Evolutionary conservation across 2,329 filamentous ascomycete species (phyloP), one percentile per base, ranked within the genome.

Genomic region (Cladophialophora chaetospira): DNA sequence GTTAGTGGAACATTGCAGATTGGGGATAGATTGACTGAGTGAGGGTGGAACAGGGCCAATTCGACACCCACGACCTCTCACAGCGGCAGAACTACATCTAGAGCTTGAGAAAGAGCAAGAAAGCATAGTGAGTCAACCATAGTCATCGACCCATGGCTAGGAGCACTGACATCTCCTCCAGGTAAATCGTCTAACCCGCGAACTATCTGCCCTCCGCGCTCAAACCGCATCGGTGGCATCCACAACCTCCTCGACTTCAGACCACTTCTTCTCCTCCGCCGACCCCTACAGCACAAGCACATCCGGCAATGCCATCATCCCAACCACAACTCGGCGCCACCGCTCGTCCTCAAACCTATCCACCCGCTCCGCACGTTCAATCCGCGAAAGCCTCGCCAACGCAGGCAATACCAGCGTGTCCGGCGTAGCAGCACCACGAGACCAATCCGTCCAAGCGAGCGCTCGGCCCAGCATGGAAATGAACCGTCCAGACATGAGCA

Each of bases 71-170:
- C 83, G 90, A 31, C 92, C 92, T 3, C 76, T 97, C 71, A 97
- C 93, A 0, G 87, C 91, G 1, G 88, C 91, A 3, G 93, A 97
- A 72, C 80, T 97, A 60, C 91, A 97, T 72, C 80, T 89, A 58
- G 85, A 96, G 75, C 80, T 97, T 23, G 93, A 97, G 74, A 94
- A 95, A 73, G 93, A 97, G 70, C 92, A 97, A 67, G 93, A 97
- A 73, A 89, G 91, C 31, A 88, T 97, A 67, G 92, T 94, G 80
- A 63, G 85, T 76, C 17, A 38, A 33, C n/a, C 51, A n/a, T n/a
- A n/a, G n/a, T n/a, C n/a, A n/a, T n/a, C n/a, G n/a, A n/a, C n/a
- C n/a, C n/a, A n/a, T n/a, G n/a, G n/a, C n/a, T n/a, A n/a, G n/a
- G n/a, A n/a, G n/a, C n/a, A n/a, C n/a, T n/a, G n/a, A n/a, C n/a